Conservation (phyloP, 441 rosid species). For the Euphorbia celastroides region DNA sequence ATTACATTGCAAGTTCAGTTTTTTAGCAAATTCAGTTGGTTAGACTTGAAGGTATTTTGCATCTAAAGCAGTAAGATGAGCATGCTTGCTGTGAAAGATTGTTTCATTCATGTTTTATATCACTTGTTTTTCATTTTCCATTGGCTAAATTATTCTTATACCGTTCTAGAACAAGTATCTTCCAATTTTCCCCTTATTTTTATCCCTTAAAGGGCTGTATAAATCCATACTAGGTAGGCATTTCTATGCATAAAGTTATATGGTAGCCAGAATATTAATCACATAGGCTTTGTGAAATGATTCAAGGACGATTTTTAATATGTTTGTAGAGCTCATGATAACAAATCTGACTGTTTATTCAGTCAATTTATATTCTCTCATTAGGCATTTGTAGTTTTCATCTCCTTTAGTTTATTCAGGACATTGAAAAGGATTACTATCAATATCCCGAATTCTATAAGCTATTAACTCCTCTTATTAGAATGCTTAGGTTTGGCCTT, state of each 20-base stretch:
- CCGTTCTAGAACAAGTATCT: background rate
- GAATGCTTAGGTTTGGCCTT: background rate
- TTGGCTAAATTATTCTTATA: background rate
- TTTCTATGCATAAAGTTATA: background rate
- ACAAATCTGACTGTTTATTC: background rate
- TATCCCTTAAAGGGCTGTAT: background rate
- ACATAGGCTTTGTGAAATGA: background rate
- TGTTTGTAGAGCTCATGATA: background rate
- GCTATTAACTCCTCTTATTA: background rate
- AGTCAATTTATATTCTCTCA: background rate
- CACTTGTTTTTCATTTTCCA: background rate
- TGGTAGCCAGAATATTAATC: background rate
- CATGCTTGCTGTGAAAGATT: background rate
- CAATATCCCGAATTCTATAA: background rate
- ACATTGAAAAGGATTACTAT: background rate
- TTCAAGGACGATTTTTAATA: background rate
- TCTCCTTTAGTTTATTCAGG: background rate
- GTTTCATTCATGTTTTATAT: background rate
- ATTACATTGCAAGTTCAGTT: background rate
- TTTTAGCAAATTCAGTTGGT: background rate
- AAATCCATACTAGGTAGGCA: background rate
- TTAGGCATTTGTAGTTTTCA: background rate
- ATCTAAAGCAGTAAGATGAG: background rate
- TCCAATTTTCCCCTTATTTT: background rate
- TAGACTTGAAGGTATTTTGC: background rate